Evolutionary conservation across 805 yeast genomes (phyloP).

Genomic region (Candida koratica): DNA sequence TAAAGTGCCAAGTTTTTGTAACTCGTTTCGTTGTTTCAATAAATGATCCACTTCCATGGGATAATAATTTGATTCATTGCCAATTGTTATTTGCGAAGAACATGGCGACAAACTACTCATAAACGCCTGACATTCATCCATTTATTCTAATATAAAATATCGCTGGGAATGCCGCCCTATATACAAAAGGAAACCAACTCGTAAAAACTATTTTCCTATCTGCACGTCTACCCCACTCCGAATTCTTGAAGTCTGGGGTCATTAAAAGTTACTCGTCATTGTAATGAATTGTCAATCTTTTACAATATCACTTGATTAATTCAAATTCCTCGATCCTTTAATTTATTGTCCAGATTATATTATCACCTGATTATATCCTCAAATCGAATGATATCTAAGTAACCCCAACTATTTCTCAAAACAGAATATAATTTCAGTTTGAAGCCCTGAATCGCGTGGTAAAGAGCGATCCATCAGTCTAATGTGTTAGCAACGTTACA

Average conservation of each 20-base stretch:
- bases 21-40: slow-evolving; percentile 10
- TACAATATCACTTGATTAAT: too few species aligned
- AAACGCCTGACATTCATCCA: slow-evolving; percentile 8
- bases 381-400: too few species aligned
- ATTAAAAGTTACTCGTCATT: too few species aligned
- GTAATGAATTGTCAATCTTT: too few species aligned
- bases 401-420: too few species aligned
- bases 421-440: too few species aligned
- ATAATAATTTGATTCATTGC: slow-evolving; percentile 8
- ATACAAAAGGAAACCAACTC: neutral
- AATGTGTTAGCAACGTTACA: too few species aligned
- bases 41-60: slow-evolving; percentile 12
- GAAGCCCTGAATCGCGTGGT: too few species aligned
- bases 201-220: neutral
- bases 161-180: neutral
- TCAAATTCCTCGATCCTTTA: too few species aligned
- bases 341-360: too few species aligned
- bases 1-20: slow-evolving; percentile 14
- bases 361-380: too few species aligned
- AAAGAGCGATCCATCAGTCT: too few species aligned
- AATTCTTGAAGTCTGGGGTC: slow-evolving; percentile 5
- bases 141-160: neutral
- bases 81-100: slow-evolving; percentile 10
- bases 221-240: slow-evolving; percentile 8
- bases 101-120: slow-evolving; percentile 12